A percentile compares a stretch with the other conserved stretches of the same genome.
Evolutionary conservation across 176 grass and related monocot species (phyloP).

Genomic region (Neostapfia colusana): DNA sequence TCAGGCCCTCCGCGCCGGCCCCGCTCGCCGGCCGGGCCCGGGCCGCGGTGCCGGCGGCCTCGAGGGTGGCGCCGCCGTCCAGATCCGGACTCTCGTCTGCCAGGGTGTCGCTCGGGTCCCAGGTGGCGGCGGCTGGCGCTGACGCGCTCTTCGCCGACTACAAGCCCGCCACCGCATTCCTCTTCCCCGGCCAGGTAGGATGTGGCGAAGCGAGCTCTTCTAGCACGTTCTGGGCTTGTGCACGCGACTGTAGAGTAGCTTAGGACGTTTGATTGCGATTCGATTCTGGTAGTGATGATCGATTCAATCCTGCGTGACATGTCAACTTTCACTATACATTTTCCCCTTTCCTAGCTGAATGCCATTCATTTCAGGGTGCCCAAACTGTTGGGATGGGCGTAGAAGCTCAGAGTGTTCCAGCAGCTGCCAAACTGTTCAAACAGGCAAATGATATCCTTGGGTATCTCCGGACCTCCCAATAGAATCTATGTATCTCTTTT

Average conservation of each 20-base stretch:
- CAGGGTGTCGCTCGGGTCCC: conserved; percentile 57
- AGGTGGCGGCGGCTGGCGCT: conserved; percentile 36
- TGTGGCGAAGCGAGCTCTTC: background rate
- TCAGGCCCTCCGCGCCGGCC: conserved; percentile 61
- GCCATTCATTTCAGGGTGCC: conserved; percentile 59
- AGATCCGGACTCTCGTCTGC: conserved; percentile 68
- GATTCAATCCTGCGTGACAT: too few relatives aligned
- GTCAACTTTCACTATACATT: too few relatives aligned
- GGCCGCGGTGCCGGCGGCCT: conserved; percentile 25
- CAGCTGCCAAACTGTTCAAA: conserved; percentile 69
- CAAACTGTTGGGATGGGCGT: conserved; percentile 91
- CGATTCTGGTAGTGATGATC: background rate
- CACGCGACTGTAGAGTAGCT: background rate
- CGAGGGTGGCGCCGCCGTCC: conserved; percentile 37
- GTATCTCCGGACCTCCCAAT: conserved; percentile 36
- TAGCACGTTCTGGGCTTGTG: background rate
- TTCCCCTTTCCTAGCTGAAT: background rate
- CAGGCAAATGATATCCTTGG: conserved; percentile 94
- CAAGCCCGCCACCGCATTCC: conserved; percentile 74
- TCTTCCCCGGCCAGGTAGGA: conserved; percentile 90
- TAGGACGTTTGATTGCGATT: background rate
- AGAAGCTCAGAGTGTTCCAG: conserved; percentile 69
- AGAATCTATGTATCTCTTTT: background rate
- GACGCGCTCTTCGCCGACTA: conserved; percentile 83
- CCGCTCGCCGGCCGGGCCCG: conserved; percentile 37